These are phyloP conservation scores for Candida dubliniensis DNA, from an alignment of 1,139 yeast species.

Conservation along the genomic window DNA sequence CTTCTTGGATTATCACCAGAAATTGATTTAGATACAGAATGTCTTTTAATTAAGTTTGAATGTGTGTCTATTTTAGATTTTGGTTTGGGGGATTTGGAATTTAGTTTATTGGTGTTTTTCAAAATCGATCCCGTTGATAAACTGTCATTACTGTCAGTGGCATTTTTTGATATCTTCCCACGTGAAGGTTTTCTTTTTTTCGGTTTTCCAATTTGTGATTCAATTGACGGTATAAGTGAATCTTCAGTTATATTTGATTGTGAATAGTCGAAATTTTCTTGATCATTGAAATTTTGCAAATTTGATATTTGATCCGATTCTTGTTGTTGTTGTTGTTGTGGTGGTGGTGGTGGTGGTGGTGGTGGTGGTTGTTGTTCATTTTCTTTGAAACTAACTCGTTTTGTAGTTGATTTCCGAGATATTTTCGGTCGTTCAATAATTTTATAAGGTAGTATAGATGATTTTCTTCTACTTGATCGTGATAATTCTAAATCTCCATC, in stretches of 20 bases:
- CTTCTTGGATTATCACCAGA: neutral
- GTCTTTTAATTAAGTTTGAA: neutral
- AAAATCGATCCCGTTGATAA: neutral
- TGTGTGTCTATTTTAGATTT: neutral
- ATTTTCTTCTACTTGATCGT: conserved; percentile 4
- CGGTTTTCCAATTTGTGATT: conserved; percentile 1
- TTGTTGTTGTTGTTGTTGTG: neutral
- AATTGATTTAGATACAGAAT: too few species aligned
- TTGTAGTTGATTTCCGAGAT: neutral
- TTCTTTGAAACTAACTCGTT: conserved; percentile 2
- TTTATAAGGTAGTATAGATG: conserved; percentile 2
- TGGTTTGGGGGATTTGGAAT: neutral
- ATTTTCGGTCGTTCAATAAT: conserved; percentile 1
- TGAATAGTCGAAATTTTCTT: neutral
- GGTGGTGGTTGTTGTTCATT: neutral
- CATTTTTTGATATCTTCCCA: conserved; percentile 2
- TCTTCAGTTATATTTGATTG: neutral
- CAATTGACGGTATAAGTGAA: neutral
- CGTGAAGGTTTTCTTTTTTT: conserved; percentile 1
- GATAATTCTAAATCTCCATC: conserved; percentile 4
- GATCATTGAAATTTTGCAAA: neutral
- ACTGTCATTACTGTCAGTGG: neutral
- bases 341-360: neutral
- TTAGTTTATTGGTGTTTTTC: neutral
- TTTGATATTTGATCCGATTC: neutral